Percentiles rank a stretch among this genome's conserved stretches.
Evolutionary conservation across 2,329 filamentous ascomycete species (phyloP).

Genomic region (Aspergillus sergii): DNA sequence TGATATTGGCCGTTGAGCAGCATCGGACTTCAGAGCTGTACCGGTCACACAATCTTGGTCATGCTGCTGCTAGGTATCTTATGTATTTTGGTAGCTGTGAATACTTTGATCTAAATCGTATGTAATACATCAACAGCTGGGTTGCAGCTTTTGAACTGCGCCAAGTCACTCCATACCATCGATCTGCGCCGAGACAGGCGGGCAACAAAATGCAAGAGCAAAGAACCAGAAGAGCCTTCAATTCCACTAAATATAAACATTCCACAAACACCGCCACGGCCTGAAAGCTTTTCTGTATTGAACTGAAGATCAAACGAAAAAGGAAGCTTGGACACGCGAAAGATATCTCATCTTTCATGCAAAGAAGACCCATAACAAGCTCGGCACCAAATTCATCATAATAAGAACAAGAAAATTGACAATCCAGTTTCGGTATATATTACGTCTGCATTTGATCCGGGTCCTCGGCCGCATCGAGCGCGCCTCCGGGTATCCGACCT

Average conservation of each 20-base stretch:
- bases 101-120: neutral
- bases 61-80: neutral
- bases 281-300: conserved; percentile 6
- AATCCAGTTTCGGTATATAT: conserved; percentile 13
- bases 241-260: neutral
- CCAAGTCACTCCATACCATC: neutral
- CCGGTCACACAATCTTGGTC: neutral
- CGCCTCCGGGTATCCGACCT: conserved; percentile 76
- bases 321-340: neutral
- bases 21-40: too few relatives aligned
- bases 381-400: conserved; percentile 29
- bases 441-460: conserved; percentile 42
- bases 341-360: neutral
- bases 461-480: conserved; percentile 40
- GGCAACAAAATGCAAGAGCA: neutral
- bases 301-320: neutral
- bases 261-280: conserved; percentile 5
- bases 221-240: neutral
- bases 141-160: neutral
- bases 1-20: neutral
- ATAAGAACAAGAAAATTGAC: conserved; percentile 16
- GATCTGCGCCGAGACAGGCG: neutral
- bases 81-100: neutral
- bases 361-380: neutral
- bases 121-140: neutral